Evolutionary conservation across 1,284 basidiomycete species (phyloP).

Genomic region (Moniliophthora roreri): DNA sequence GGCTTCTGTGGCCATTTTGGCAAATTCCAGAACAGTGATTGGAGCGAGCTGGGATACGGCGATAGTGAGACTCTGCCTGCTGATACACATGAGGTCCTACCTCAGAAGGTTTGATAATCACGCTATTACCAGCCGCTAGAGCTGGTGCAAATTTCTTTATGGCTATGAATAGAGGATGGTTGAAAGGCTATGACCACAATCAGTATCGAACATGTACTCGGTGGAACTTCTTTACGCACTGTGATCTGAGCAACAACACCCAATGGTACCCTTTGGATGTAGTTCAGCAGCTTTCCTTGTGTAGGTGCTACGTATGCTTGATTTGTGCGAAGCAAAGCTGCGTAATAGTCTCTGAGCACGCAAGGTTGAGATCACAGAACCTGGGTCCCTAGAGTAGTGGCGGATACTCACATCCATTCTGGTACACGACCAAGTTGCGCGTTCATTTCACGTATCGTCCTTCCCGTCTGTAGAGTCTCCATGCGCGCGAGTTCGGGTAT

Average conservation of each 20-base stretch:
- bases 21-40: constrained; percentile 75
- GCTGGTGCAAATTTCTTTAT: constrained; percentile 86
- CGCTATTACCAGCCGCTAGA: constrained; percentile 80
- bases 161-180: constrained; percentile 80
- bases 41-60: constrained; percentile 65
- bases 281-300: constrained; percentile 75
- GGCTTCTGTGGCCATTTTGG: constrained; percentile 57
- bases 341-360: constrained; percentile 65
- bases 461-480: constrained; percentile 76
- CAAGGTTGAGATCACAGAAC: constrained; percentile 8
- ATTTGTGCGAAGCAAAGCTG: constrained; percentile 68
- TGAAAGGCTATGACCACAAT: constrained; percentile 62
- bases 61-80: constrained; percentile 5
- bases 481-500: constrained; percentile 60
- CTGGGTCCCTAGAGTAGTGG: neutral
- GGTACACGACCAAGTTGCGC: constrained; percentile 72
- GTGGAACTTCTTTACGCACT: constrained; percentile 33
- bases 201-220: constrained; percentile 1
- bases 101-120: constrained; percentile 83
- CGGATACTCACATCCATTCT: constrained; percentile 78
- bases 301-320: constrained; percentile 74
- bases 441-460: constrained; percentile 76
- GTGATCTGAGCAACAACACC: constrained; percentile 86
- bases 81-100: constrained; percentile 29
- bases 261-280: constrained; percentile 74